phyloP scores from a whole-genome alignment of 2,329 filamentous ascomycete species.

The Penicillium glabrum region DNA sequence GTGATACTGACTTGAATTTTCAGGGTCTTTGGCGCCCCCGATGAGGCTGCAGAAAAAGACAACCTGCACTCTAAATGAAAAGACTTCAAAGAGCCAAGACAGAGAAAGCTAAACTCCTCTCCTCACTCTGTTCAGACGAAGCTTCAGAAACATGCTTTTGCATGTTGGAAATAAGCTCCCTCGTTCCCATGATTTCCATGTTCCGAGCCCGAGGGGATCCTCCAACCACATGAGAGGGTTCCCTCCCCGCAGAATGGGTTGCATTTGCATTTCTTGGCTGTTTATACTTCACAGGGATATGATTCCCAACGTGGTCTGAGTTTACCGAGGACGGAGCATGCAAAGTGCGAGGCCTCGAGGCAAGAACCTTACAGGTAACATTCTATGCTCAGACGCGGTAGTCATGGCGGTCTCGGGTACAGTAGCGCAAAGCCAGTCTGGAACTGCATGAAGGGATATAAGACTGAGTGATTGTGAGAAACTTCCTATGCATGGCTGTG shows the following conservation, averaged over 20 bases:
- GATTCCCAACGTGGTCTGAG: background rate
- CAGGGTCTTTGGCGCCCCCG: background rate
- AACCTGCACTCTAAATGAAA: background rate
- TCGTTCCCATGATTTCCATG: background rate
- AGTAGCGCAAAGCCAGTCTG: too few species aligned
- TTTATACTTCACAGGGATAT: background rate
- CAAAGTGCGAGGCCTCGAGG: too few species aligned
- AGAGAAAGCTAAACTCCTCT: background rate
- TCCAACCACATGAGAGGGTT: background rate
- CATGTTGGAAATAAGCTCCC: slow-evolving; percentile 7
- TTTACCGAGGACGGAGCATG: background rate
- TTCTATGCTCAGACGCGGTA: too few species aligned
- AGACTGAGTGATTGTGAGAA: too few species aligned
- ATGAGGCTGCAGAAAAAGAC: background rate
- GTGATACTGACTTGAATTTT: background rate
- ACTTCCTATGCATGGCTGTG: too few species aligned
- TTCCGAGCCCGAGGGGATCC: background rate
- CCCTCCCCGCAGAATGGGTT: background rate
- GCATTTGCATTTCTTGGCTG: background rate
- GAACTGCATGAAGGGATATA: too few species aligned
- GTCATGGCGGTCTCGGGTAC: too few species aligned
- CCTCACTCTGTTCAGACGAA: background rate
- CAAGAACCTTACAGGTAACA: too few species aligned
- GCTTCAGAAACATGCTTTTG: background rate
- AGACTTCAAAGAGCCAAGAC: background rate